Evolutionary conservation across 768 basidiomycete genomes (phyloP).

Genomic region (Infundibulicybe gibba): DNA sequence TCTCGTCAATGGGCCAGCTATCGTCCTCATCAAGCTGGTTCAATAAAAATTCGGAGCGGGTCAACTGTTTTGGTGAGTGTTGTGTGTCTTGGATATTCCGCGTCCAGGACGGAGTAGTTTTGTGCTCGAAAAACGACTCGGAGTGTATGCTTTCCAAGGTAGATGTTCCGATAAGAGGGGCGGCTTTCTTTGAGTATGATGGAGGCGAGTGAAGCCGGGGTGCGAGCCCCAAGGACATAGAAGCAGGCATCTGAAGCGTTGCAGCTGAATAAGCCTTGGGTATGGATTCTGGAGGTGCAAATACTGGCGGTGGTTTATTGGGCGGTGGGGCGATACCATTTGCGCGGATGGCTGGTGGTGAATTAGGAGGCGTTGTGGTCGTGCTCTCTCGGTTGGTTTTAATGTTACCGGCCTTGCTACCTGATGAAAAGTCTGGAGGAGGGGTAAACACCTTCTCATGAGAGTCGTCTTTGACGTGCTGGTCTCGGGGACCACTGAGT

Average conservation of each 20-base stretch:
- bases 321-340: constrained; percentile 33
- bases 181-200: constrained; percentile 16
- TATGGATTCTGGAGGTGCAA: constrained; percentile 37
- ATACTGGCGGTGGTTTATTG: constrained; percentile 52
- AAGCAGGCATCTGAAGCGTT: constrained; percentile 38
- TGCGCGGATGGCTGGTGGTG: constrained; percentile 41
- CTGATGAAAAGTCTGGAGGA: constrained; percentile 3
- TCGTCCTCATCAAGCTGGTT: constrained; percentile 55
- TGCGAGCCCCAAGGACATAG: constrained; percentile 43
- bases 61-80: constrained; percentile 32
- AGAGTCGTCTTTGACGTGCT: constrained; percentile 23
- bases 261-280: constrained; percentile 26
- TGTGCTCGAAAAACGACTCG: constrained; percentile 47
- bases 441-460: constrained; percentile 6
- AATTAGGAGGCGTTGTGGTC: constrained; percentile 56
- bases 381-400: constrained; percentile 34
- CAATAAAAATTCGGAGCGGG: constrained; percentile 20
- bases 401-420: too few relatives aligned
- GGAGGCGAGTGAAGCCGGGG: constrained; percentile 25
- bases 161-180: constrained; percentile 45
- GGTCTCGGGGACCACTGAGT: constrained; percentile 37
- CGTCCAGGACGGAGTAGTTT: constrained; percentile 48
- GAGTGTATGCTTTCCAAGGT: constrained; percentile 51
- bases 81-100: constrained; percentile 60
- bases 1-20: constrained; percentile 75